A percentile compares a stretch with the other conserved stretches of the same genome.
Evolutionary conservation across 140 eudicot genomes (phyloP).

Genomic region (Artemisia princeps): DNA sequence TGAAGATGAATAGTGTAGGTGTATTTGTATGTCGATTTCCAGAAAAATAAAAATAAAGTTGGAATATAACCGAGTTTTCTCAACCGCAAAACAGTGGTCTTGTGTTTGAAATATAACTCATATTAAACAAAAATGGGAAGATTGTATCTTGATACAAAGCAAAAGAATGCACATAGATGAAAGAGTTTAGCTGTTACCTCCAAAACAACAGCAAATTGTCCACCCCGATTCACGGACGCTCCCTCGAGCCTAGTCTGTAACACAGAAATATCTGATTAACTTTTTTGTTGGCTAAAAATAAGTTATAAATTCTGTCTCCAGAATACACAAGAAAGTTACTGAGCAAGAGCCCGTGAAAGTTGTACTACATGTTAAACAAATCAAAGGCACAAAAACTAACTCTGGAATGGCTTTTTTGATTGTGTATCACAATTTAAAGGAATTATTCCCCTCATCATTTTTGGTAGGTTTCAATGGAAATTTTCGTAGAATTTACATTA

Average conservation of each 20-base stretch:
- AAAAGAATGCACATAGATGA: constrained; percentile 9
- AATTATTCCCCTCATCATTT: no score
- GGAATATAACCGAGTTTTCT: neutral
- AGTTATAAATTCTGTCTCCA: no score
- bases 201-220: constrained; percentile 81
- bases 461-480: no score
- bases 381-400: no score
- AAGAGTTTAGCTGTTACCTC: constrained; percentile 49
- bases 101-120: neutral
- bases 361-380: no score
- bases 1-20: neutral
- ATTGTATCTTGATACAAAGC: neutral
- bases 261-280: constrained; percentile 7
- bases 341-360: no score
- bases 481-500: no score
- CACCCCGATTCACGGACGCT: constrained; percentile 51
- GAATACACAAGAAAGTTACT: no score
- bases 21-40: constrained; percentile 3
- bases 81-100: neutral
- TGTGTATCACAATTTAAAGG: no score
- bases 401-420: no score
- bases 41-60: neutral
- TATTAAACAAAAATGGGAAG: neutral
- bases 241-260: constrained; percentile 91
- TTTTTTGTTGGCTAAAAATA: neutral